Percentiles rank a stretch among this genome's conserved stretches.
phyloP scores from a whole-genome alignment of 192 early-diverging fungal genomes.

The Umbelopsis vinacea region DNA sequence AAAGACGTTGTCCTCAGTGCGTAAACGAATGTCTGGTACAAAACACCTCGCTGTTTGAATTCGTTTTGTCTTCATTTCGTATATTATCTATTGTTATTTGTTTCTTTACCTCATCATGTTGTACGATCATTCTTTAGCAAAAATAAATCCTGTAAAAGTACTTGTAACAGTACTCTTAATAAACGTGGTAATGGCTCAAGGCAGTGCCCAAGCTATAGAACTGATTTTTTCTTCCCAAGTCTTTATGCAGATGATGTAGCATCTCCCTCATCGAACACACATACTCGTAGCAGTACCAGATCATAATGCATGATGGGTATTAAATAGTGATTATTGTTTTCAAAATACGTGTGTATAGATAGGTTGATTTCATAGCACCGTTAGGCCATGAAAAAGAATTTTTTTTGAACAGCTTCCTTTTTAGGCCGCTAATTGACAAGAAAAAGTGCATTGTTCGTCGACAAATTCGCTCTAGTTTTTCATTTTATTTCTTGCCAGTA shows the following conservation, averaged over 20 bases:
- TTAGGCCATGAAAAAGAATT: not conserved
- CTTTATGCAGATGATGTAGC: too few relatives aligned
- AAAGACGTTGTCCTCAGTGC: conserved; percentile 25
- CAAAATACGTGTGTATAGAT: too few relatives aligned
- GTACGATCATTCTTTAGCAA: not conserved
- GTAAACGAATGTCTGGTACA: not conserved
- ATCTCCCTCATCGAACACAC: too few relatives aligned
- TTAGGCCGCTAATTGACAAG: not conserved
- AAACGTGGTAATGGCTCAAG: not conserved
- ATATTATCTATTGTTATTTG: conserved; percentile 8
- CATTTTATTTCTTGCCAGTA: not conserved
- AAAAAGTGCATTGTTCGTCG: conserved; percentile 16
- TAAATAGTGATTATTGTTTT: too few relatives aligned
- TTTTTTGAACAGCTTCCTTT: not conserved
- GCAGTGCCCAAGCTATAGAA: not conserved
- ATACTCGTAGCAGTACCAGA: too few relatives aligned
- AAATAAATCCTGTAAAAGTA: not conserved
- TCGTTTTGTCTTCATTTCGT: not conserved
- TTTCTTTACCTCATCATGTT: conserved; percentile 1
- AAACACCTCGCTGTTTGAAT: not conserved
- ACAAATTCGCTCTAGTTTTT: not conserved
- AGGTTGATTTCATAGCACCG: too few relatives aligned
- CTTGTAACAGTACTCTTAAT: not conserved
- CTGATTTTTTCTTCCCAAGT: not conserved
- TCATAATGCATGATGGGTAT: too few relatives aligned